phyloP scores from a whole-genome alignment of 805 yeast genomes.

The Sugiyamaella boreocaroliniensis region DNA sequence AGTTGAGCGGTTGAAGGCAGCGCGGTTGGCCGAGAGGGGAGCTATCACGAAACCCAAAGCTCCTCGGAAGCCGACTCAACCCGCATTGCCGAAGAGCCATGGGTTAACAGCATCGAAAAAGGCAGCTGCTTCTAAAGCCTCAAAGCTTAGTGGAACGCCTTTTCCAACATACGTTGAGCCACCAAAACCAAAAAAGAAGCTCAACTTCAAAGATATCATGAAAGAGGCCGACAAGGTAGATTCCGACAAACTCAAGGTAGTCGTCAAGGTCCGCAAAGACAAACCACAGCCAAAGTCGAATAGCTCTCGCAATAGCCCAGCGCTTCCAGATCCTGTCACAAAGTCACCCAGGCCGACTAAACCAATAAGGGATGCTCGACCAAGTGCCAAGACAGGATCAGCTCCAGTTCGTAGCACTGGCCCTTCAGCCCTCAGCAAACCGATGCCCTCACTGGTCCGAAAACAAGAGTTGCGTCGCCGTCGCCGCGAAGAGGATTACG shows the following conservation, averaged over 20 bases:
- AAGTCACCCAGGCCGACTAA: constrained; percentile 2
- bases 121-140: background rate
- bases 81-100: background rate
- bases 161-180: background rate
- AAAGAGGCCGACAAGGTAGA: constrained; percentile 59
- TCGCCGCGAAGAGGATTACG: constrained; percentile 23
- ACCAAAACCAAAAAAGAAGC: constrained; percentile 28
- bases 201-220: constrained; percentile 63
- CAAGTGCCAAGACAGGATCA: background rate
- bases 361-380: background rate
- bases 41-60: constrained; percentile 20
- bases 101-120: background rate
- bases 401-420: constrained; percentile 34
- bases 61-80: constrained; percentile 24
- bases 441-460: constrained; percentile 38
- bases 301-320: background rate
- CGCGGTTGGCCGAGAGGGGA: constrained; percentile 16
- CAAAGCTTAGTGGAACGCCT: background rate
- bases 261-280: constrained; percentile 30
- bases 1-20: constrained; percentile 26
- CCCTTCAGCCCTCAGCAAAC: constrained; percentile 35
- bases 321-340: background rate
- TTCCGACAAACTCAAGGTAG: constrained; percentile 39
- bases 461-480: constrained; percentile 30
- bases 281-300: background rate